phyloP scores from a whole-genome alignment of 495 filamentous ascomycete genomes.

The Sordaria brevicollis region DNA sequence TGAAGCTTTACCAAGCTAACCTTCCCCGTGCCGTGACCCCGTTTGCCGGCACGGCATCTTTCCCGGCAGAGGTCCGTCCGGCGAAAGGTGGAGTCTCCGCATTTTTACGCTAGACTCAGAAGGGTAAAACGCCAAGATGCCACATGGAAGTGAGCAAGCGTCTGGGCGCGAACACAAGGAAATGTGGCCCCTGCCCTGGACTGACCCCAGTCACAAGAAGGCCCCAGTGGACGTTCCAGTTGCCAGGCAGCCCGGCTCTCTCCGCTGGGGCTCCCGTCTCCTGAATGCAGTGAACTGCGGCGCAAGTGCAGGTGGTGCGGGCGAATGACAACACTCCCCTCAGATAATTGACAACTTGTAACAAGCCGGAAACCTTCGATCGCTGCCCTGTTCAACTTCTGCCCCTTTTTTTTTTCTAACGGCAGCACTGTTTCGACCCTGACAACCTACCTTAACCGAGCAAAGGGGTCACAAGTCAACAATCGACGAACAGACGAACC shows the following conservation, averaged over 20 bases:
- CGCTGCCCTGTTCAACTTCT: background rate
- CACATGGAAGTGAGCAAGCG: slow-evolving; percentile 14
- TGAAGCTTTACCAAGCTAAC: background rate
- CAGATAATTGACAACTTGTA: slow-evolving; percentile 5
- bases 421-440: background rate
- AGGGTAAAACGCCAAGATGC: slow-evolving; percentile 14
- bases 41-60: slow-evolving; percentile 17
- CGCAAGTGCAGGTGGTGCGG: background rate
- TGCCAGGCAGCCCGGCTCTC: background rate
- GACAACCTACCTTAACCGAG: background rate
- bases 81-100: background rate
- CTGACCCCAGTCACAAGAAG: background rate
- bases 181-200: slow-evolving; percentile 15
- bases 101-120: slow-evolving; percentile 3
- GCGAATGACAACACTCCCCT: slow-evolving; percentile 2
- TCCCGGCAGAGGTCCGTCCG: slow-evolving; percentile 7
- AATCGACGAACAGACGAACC: background rate
- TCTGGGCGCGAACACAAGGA: slow-evolving; percentile 8
- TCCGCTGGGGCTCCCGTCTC: slow-evolving; percentile 4
- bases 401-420: background rate
- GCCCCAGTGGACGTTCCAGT: background rate
- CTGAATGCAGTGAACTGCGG: slow-evolving; percentile 13
- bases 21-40: background rate
- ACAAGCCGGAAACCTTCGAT: background rate
- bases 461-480: background rate